Conservation (phyloP, 2,329 filamentous ascomycete genomes). For the Podosphaera aphanis region DNA sequence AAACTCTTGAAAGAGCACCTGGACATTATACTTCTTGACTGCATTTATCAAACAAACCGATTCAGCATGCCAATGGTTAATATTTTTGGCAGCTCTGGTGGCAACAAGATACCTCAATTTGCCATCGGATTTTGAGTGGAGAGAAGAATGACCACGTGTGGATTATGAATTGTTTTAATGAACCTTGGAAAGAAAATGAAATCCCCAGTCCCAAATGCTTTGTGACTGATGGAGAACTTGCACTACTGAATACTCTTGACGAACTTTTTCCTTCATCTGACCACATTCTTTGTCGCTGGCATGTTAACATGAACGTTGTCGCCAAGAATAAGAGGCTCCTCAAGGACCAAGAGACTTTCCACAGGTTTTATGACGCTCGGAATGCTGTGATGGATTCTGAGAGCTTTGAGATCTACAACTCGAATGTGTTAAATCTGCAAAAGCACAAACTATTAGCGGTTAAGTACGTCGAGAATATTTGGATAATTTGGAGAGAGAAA, state of each 20-base stretch:
- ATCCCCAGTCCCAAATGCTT: background rate
- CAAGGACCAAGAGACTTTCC: background rate
- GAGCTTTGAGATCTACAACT: background rate
- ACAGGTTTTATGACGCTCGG: background rate
- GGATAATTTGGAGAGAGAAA: background rate
- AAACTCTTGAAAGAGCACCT: no score
- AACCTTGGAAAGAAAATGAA: background rate
- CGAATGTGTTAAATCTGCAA: background rate
- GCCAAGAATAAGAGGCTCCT: background rate
- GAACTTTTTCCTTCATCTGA: background rate
- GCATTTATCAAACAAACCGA: no score
- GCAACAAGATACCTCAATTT: no score
- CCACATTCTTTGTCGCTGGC: background rate
- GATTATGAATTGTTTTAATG: background rate
- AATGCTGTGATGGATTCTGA: background rate
- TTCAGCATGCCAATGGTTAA: no score
- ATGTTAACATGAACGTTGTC: background rate
- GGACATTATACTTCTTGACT: no score
- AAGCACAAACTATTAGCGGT: background rate
- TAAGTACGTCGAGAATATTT: background rate
- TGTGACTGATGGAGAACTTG: background rate
- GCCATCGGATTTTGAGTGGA: background rate
- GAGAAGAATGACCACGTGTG: background rate
- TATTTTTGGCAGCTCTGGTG: no score
- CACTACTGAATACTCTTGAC: background rate